Conservation (phyloP, 345 rosid genomes). For the Eucalyptus urophylla region DNA sequence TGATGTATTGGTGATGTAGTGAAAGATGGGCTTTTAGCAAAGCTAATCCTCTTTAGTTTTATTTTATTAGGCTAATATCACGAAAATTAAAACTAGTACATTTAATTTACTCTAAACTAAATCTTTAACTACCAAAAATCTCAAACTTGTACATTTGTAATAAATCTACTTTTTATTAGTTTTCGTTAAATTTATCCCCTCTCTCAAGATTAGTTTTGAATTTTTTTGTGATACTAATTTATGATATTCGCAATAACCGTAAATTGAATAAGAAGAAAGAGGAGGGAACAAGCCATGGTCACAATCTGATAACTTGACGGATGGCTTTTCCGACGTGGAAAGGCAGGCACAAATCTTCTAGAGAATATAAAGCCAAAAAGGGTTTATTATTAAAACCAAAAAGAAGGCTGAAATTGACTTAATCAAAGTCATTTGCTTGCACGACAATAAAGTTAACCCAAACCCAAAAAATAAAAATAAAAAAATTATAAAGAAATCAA, state of each 20-base stretch:
- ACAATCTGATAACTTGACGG: background rate
- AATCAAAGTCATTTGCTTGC: background rate
- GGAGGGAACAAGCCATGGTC: background rate
- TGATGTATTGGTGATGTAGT: background rate
- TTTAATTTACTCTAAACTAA: no score
- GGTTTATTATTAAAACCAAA: background rate
- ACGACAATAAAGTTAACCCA: background rate
- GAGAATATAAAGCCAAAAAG: background rate
- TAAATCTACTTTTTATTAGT: no score
- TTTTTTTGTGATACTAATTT: no score
- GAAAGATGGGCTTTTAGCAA: background rate
- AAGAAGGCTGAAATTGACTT: background rate
- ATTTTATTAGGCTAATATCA: background rate
- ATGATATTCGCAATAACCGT: background rate
- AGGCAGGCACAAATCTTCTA: background rate
- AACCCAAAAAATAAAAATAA: background rate
- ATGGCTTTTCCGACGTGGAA: background rate
- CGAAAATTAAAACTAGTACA: fast-evolving
- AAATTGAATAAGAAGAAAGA: background rate
- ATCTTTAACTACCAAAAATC: background rate
- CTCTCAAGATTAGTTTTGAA: background rate
- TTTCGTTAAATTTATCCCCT: no score
- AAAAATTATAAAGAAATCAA: background rate
- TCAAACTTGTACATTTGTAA: fast-evolving
- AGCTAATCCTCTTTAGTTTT: background rate